Percentiles rank a stretch among this genome's conserved stretches.
Conservation (phyloP, 1,284 basidiomycete genomes). For the Lignosus rhinocerotis region DNA sequence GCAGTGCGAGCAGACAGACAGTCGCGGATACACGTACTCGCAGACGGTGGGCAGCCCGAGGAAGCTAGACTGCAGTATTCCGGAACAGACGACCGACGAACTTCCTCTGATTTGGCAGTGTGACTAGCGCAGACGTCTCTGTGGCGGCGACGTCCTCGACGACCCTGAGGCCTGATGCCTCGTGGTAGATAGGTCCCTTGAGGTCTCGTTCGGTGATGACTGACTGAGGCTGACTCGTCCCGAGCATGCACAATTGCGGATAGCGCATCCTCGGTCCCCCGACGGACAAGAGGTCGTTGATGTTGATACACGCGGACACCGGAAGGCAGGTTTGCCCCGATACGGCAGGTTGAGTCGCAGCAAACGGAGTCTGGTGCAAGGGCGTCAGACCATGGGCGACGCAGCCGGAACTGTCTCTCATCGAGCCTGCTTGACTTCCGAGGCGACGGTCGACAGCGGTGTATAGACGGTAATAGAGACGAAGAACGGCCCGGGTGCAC, state of each 20-base stretch:
- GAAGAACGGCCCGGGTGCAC: slow-evolving; percentile 9
- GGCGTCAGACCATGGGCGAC: not conserved
- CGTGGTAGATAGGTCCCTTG: slow-evolving; percentile 2
- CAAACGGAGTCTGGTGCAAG: slow-evolving; percentile 14
- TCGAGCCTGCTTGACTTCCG: not conserved
- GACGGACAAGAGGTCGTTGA: slow-evolving; percentile 16
- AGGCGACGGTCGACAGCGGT: slow-evolving; percentile 1
- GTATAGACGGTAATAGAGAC: slow-evolving; percentile 8
- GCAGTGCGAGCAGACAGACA: not conserved
- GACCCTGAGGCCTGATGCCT: slow-evolving; percentile 2
- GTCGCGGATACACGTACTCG: not conserved
- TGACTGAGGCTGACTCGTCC: too few relatives aligned
- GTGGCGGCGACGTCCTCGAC: not conserved
- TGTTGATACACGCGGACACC: slow-evolving; percentile 17
- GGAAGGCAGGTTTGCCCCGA: slow-evolving; percentile 15
- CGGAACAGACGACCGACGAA: slow-evolving; percentile 10
- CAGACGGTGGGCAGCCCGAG: slow-evolving; percentile 6
- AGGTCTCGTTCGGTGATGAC: slow-evolving; percentile 1
- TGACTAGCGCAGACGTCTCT: not conserved
- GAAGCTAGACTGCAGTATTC: slow-evolving; percentile 6
- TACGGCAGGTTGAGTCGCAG: slow-evolving; percentile 13
- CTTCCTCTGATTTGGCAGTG: not conserved
- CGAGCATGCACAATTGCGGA: not conserved
- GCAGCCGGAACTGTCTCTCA: not conserved
- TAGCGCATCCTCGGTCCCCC: not conserved